phyloP scores from a whole-genome alignment of 2,329 filamentous ascomycete species.

The Gaeumannomyces sp. region DNA sequence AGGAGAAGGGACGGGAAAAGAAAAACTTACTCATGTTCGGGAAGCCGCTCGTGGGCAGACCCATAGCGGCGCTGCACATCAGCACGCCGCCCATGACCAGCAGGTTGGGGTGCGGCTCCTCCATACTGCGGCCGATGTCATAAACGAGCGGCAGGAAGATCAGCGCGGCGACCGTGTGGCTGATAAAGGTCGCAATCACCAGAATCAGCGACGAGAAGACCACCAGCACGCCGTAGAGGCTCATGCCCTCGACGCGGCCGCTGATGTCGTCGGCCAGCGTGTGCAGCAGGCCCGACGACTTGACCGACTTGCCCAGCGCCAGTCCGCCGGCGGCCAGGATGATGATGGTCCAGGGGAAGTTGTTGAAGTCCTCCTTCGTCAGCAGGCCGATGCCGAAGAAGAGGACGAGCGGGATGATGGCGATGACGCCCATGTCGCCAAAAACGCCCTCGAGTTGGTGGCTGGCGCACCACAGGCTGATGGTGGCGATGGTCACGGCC shows the following conservation, averaged over 20 bases:
- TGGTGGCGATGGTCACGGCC: constrained; percentile 74
- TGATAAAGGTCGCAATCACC: constrained; percentile 95
- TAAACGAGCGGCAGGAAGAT: constrained; percentile 90
- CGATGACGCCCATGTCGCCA: constrained; percentile 97
- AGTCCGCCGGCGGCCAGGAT: constrained; percentile 92
- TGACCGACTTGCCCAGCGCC: constrained; percentile 88
- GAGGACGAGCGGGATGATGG: constrained; percentile 88
- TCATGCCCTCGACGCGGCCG: constrained; percentile 64
- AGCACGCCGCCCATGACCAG: constrained; percentile 91
- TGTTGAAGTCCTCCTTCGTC: constrained; percentile 99
- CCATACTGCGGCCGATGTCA: constrained; percentile 79
- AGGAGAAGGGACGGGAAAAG: too few relatives aligned
- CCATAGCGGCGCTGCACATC: constrained; percentile 99
- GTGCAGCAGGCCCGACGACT: constrained; percentile 84
- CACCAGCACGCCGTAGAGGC: constrained; percentile 77
- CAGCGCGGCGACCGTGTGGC: constrained; percentile 89
- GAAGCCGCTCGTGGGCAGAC: constrained; percentile 89
- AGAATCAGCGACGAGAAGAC: constrained; percentile 81
- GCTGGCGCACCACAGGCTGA: constrained; percentile 84
- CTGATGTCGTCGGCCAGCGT: constrained; percentile 80
- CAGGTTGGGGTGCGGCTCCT: constrained; percentile 85
- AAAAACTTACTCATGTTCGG: constrained; percentile 95
- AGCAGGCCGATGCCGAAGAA: constrained; percentile 97
- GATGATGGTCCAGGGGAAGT: constrained; percentile 99
- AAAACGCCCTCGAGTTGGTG: constrained; percentile 84